These are phyloP conservation scores for Oryza meridionalis DNA, from an alignment of 176 grass and related monocot species.

Conservation along the genomic window DNA sequence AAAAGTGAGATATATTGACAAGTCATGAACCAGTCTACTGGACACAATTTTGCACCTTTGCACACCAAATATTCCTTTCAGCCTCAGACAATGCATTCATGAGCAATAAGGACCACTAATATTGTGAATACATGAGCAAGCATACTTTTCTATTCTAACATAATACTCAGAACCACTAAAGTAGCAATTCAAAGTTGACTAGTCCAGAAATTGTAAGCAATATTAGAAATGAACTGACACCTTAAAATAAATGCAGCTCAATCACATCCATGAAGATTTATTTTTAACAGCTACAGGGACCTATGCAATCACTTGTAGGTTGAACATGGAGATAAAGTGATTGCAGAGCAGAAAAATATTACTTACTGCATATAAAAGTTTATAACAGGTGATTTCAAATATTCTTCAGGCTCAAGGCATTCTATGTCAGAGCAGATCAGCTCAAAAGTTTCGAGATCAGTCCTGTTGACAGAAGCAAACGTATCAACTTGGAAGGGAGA, in stretches of 20 bases:
- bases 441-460: constrained; percentile 41
- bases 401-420: constrained; percentile 56
- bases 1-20: constrained; percentile 23
- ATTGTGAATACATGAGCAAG: constrained; percentile 3
- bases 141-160: constrained; percentile 19
- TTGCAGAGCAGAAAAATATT: background rate
- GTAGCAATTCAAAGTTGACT: constrained; percentile 2
- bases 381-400: constrained; percentile 59
- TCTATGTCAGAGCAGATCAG: constrained; percentile 50
- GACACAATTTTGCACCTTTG: constrained; percentile 9
- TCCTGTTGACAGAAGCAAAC: constrained; percentile 41
- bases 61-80: constrained; percentile 12
- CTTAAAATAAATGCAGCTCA: constrained; percentile 23
- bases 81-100: background rate
- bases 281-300: constrained; percentile 6
- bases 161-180: background rate
- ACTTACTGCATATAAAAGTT: constrained; percentile 68
- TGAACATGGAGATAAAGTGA: constrained; percentile 20
- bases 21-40: constrained; percentile 1
- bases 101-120: background rate
- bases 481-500: constrained; percentile 31
- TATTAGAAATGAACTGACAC: background rate
- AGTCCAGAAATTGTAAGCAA: background rate
- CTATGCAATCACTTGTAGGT: background rate
- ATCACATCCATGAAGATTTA: constrained; percentile 18